These are phyloP conservation scores for Mercurialis annua DNA, from an alignment of 345 rosid species.

Conservation along the genomic window DNA sequence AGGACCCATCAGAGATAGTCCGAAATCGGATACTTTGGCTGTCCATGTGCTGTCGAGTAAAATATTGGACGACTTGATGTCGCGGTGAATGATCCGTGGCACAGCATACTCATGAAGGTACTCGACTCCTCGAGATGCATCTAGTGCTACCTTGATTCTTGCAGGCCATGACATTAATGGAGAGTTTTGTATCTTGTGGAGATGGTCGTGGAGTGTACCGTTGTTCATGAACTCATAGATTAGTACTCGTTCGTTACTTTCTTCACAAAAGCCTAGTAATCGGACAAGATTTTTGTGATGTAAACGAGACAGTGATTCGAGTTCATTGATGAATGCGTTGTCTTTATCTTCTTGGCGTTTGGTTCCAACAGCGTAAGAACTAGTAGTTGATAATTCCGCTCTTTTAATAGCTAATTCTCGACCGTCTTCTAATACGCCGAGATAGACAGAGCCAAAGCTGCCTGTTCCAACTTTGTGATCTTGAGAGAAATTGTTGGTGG, in stretches of 20 bases:
- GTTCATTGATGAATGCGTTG: slow-evolving; percentile 64
- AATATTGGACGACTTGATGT: slow-evolving; percentile 79
- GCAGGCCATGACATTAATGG: slow-evolving; percentile 59
- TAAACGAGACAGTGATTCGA: slow-evolving; percentile 71
- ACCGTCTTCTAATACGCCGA: slow-evolving; percentile 49
- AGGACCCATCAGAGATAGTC: slow-evolving; percentile 67
- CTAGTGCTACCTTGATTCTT: slow-evolving; percentile 57
- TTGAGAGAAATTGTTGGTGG: slow-evolving; percentile 57
- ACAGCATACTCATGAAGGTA: slow-evolving; percentile 65
- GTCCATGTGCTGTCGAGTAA: slow-evolving; percentile 49
- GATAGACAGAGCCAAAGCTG: slow-evolving; percentile 76
- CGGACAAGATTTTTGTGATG: slow-evolving; percentile 74
- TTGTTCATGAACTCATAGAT: slow-evolving; percentile 68
- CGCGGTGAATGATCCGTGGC: slow-evolving; percentile 77
- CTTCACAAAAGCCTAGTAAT: slow-evolving; percentile 68
- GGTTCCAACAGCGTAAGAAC: slow-evolving; percentile 21
- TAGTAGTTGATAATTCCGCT: slow-evolving; percentile 39
- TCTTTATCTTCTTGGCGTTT: slow-evolving; percentile 56
- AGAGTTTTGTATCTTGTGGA: slow-evolving; percentile 42
- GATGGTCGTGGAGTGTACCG: slow-evolving; percentile 70
- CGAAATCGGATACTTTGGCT: slow-evolving; percentile 77
- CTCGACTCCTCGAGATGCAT: slow-evolving; percentile 70
- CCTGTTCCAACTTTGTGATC: slow-evolving; percentile 62
- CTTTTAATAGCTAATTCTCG: slow-evolving; percentile 73
- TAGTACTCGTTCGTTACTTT: slow-evolving; percentile 45